Evolutionary conservation across 441 rosid species (phyloP).

Genomic region (Corymbia citriodora): DNA sequence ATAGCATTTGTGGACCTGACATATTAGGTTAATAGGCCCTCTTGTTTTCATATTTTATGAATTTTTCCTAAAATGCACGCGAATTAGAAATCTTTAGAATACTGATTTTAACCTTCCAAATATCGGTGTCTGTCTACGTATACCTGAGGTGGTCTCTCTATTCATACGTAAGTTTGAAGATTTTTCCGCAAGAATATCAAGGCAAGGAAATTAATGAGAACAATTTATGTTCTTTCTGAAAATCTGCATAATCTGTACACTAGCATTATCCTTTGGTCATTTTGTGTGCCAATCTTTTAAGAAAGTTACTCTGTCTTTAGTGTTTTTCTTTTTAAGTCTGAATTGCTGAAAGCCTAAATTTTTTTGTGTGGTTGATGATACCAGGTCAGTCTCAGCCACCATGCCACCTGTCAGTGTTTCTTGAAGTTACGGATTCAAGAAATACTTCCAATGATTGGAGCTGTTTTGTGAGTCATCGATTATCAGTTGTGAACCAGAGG

Average conservation of each 20-base stretch:
- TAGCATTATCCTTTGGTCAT: background rate
- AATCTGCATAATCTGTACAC: background rate
- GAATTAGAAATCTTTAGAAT: background rate
- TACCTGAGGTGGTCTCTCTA: background rate
- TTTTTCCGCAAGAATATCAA: background rate
- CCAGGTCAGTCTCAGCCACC: conserved; percentile 99
- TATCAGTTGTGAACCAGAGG: conserved; percentile 93
- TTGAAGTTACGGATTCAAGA: conserved; percentile 97
- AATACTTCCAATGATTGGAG: conserved; percentile 94
- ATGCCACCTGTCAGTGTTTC: conserved; percentile 99
- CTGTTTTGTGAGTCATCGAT: conserved; percentile 97
- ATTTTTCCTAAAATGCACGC: background rate
- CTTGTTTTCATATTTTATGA: background rate
- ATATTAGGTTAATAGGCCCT: background rate
- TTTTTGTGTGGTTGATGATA: conserved; percentile 47
- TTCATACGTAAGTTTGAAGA: background rate
- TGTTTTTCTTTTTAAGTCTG: conserved; percentile 2
- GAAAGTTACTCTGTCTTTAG: background rate
- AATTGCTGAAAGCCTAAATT: conserved; percentile 25
- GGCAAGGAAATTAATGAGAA: background rate
- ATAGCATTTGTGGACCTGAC: background rate
- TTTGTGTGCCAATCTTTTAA: background rate
- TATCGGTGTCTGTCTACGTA: background rate
- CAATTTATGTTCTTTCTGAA: background rate
- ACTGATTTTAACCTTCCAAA: background rate